Percentiles rank a stretch among this genome's conserved stretches.
Conservation (phyloP, 2,329 filamentous ascomycete genomes). For the Talaromyces sp. region DNA sequence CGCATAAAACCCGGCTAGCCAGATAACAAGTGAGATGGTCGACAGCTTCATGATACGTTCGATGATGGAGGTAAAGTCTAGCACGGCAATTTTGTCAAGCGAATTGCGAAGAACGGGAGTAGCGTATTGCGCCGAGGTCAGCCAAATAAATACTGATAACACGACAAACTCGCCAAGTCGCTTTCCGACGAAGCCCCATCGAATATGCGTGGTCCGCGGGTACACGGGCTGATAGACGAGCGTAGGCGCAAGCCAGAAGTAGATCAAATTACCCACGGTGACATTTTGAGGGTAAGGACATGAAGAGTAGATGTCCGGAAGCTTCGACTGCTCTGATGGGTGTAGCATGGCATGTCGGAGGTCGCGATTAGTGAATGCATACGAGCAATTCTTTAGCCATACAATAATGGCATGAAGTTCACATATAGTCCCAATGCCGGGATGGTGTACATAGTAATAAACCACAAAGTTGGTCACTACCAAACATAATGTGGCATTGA, state of each 20-base stretch:
- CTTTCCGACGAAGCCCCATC: constrained; percentile 86
- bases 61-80: constrained; percentile 76
- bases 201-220: constrained; percentile 73
- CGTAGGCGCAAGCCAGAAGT: constrained; percentile 98
- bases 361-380: constrained; percentile 94
- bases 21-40: constrained; percentile 92
- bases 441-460: constrained; percentile 88
- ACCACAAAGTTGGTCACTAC: constrained; percentile 78
- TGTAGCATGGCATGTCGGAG: constrained; percentile 86
- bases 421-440: constrained; percentile 84
- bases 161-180: constrained; percentile 72
- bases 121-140: constrained; percentile 90
- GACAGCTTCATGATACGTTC: constrained; percentile 92
- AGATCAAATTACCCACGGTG: constrained; percentile 78
- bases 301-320: constrained; percentile 75
- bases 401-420: constrained; percentile 92
- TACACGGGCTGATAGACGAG: constrained; percentile 97
- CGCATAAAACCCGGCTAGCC: constrained; percentile 96
- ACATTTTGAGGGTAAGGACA: constrained; percentile 92
- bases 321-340: constrained; percentile 61
- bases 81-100: constrained; percentile 74
- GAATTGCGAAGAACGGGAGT: constrained; percentile 86
- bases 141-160: constrained; percentile 88
- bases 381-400: constrained; percentile 93
- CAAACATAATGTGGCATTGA: constrained; percentile 81